Conservation (phyloP, 2,329 filamentous ascomycete genomes). For the Aspergillus felis region DNA sequence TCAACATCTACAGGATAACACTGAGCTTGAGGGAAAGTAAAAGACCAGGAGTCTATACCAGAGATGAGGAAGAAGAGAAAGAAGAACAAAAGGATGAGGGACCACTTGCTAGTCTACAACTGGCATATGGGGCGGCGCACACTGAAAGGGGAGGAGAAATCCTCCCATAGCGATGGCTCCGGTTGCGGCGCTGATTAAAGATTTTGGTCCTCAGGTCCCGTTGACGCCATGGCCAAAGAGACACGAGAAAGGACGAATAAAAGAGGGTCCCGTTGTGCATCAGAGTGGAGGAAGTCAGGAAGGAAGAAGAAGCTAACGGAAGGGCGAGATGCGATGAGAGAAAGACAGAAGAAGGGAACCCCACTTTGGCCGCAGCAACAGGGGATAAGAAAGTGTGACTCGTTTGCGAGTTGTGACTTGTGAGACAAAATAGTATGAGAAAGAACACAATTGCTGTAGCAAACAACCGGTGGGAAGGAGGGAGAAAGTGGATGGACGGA, state of each 20-base stretch:
- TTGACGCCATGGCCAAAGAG: conserved; percentile 5
- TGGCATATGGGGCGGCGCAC: not conserved
- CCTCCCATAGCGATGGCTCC: conserved; percentile 7
- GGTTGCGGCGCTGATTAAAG: conserved; percentile 8
- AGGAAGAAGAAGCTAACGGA: not conserved
- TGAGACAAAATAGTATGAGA: not conserved
- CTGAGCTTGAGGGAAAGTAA: not conserved
- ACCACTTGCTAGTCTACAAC: not conserved
- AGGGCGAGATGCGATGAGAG: not conserved
- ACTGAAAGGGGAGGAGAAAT: not conserved
- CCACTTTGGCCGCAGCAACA: not conserved
- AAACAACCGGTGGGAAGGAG: not conserved
- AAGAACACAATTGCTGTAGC: not conserved
- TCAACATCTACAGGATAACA: not conserved
- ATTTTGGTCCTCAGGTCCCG: not conserved
- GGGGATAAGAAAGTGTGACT: not conserved
- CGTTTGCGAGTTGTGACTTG: not conserved
- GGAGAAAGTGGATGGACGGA: not conserved
- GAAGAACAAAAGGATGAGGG: not conserved
- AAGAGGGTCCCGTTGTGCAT: not conserved
- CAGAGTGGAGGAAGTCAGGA: not conserved
- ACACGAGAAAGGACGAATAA: not conserved
- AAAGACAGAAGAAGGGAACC: not conserved
- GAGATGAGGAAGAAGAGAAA: not conserved
- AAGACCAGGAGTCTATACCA: not conserved